phyloP scores from a whole-genome alignment of 2,329 filamentous ascomycete species.

The Lasiodiplodia sp. region DNA sequence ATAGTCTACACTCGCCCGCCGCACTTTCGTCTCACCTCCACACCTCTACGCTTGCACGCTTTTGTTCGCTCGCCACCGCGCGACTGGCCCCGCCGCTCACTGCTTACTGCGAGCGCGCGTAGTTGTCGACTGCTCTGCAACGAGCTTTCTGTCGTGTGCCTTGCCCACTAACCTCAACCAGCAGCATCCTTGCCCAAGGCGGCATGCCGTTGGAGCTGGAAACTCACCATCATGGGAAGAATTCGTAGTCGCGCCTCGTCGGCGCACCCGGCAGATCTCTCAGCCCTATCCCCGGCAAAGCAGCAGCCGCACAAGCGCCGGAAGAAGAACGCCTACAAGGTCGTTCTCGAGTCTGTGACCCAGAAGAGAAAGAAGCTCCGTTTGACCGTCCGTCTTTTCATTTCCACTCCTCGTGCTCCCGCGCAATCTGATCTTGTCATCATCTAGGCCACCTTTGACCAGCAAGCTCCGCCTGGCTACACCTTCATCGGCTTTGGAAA shows the following conservation, averaged over 20 bases:
- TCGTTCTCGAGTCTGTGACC: slow-evolving; percentile 64
- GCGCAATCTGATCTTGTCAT: slow-evolving; percentile 41
- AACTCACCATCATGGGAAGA: slow-evolving; percentile 13
- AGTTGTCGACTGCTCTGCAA: neutral
- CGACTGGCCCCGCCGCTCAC: neutral
- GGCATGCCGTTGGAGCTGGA: neutral
- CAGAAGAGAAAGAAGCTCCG: slow-evolving; percentile 68
- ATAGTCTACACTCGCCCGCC: slow-evolving; percentile 17
- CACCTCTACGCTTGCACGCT: slow-evolving; percentile 6
- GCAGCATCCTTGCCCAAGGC: slow-evolving; percentile 21
- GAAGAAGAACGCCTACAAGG: slow-evolving; percentile 60
- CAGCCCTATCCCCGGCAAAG: neutral
- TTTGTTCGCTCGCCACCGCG: slow-evolving; percentile 6
- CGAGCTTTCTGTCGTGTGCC: slow-evolving; percentile 4
- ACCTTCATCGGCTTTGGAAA: slow-evolving; percentile 68
- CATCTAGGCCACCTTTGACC: slow-evolving; percentile 61
- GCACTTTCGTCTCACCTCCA: slow-evolving; percentile 18
- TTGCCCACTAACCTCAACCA: slow-evolving; percentile 16
- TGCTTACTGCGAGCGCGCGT: slow-evolving; percentile 4
- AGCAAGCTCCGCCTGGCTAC: slow-evolving; percentile 65
- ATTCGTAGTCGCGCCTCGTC: slow-evolving; percentile 21
- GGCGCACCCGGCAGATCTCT: slow-evolving; percentile 13
- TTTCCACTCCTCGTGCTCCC: slow-evolving; percentile 27
- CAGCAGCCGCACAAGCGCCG: slow-evolving; percentile 38
- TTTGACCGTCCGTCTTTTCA: slow-evolving; percentile 51